A percentile compares a stretch with the other conserved stretches of the same genome.
phyloP scores from a whole-genome alignment of 495 filamentous ascomycete species.

The Chaetomium fimeti region DNA sequence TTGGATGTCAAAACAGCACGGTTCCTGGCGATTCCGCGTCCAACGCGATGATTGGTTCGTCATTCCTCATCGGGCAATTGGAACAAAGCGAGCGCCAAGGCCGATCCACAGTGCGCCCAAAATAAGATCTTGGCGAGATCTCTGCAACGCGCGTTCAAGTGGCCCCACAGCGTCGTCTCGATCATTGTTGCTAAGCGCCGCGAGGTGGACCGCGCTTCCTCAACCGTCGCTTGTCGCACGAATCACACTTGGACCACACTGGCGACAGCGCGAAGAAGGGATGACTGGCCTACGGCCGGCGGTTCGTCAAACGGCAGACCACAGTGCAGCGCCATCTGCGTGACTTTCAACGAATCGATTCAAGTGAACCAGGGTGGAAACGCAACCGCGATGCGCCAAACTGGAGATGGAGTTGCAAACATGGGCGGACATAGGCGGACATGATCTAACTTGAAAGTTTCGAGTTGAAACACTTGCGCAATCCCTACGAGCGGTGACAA shows the following conservation, averaged over 20 bases:
- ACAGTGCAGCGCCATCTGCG: background rate
- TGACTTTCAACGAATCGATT: constrained; percentile 13
- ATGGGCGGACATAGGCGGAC: no score
- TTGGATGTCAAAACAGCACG: no score
- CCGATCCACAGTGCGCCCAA: background rate
- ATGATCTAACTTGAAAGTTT: no score
- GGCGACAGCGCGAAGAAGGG: background rate
- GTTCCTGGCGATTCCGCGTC: no score
- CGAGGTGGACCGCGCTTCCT: background rate
- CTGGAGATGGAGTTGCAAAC: background rate
- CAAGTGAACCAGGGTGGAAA: background rate
- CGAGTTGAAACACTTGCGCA: background rate
- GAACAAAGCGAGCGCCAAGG: no score
- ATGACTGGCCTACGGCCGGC: constrained; percentile 10
- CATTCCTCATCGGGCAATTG: constrained; percentile 7
- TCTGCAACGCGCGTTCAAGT: background rate
- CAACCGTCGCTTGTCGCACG: constrained; percentile 6
- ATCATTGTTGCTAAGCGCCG: constrained; percentile 16
- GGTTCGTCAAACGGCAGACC: constrained; percentile 10
- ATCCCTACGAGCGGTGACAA: background rate
- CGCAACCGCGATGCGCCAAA: constrained; percentile 12
- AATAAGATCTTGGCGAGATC: constrained; percentile 6
- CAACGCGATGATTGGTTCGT: constrained; percentile 5
- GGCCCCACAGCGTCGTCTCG: background rate
- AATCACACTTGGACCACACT: background rate